phyloP scores from a whole-genome alignment of 2,329 filamentous ascomycete genomes.

The Chaetomium globosum region DNA sequence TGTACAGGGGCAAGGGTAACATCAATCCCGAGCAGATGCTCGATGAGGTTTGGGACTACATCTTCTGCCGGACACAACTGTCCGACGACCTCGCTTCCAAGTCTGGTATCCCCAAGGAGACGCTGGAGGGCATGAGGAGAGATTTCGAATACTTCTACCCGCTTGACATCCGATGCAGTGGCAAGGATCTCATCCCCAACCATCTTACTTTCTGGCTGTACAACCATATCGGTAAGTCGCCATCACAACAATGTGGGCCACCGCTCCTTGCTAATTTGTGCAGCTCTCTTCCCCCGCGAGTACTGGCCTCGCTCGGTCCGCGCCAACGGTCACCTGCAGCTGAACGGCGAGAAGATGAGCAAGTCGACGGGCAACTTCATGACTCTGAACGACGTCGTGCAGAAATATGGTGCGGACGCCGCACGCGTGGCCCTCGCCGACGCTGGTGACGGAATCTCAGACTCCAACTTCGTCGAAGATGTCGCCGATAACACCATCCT shows the following conservation, averaged over 20 bases:
- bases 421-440: conserved; percentile 87
- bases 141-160: conserved; percentile 99
- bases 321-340: conserved; percentile 86
- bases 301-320: conserved; percentile 88
- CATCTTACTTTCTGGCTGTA: conserved; percentile 97
- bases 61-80: conserved; percentile 77
- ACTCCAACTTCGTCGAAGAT: conserved; percentile 96
- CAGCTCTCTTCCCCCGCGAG: conserved; percentile 75
- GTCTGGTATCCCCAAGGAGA: conserved; percentile 72
- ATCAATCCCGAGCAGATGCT: conserved; percentile 84
- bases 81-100: conserved; percentile 64
- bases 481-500: conserved; percentile 92
- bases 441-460: conserved; percentile 88
- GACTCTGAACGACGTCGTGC: conserved; percentile 79
- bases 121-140: conserved; percentile 77
- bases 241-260: not conserved
- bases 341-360: conserved; percentile 98
- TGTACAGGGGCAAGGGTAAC: conserved; percentile 58
- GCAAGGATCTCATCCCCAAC: conserved; percentile 91
- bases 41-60: conserved; percentile 94
- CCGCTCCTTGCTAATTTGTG: not conserved
- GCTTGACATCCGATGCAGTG: conserved; percentile 81
- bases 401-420: conserved; percentile 94
- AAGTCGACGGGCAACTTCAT: conserved; percentile 98
- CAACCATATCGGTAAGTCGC: conserved; percentile 67